These are phyloP conservation scores for Sesbania bispinosa DNA, from an alignment of 306 rosid genomes.

Conservation along the genomic window DNA sequence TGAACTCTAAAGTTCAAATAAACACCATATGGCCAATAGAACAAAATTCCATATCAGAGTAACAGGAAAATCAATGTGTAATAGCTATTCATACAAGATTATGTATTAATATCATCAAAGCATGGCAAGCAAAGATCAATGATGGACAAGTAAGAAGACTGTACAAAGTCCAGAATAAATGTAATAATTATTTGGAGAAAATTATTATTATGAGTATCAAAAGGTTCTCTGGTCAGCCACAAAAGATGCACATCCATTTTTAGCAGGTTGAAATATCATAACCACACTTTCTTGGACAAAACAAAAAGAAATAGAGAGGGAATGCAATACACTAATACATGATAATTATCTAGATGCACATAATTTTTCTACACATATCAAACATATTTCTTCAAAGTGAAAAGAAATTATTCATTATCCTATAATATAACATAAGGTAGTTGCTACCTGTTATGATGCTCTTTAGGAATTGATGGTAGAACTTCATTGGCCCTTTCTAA, in stretches of 20 bases:
- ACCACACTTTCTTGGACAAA: slow-evolving; percentile 2
- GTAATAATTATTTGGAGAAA: neutral
- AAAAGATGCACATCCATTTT: neutral
- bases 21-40: slow-evolving; percentile 1
- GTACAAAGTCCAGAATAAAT: slow-evolving; percentile 4
- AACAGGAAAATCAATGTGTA: slow-evolving; percentile 7
- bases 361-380: neutral
- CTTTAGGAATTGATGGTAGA: slow-evolving; percentile 92
- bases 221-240: slow-evolving; percentile 7
- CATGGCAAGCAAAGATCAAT: slow-evolving; percentile 7
- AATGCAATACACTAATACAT: slow-evolving; percentile 3
- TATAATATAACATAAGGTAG: neutral
- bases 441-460: slow-evolving; percentile 85
- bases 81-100: neutral
- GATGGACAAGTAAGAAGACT: neutral
- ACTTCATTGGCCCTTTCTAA: slow-evolving; percentile 83
- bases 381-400: slow-evolving; percentile 10
- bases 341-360: neutral
- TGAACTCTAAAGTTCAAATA: neutral
- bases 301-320: neutral
- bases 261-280: slow-evolving; percentile 18
- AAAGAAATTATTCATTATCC: slow-evolving; percentile 6
- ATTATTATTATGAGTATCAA: slow-evolving; percentile 4
- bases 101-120: slow-evolving; percentile 13
- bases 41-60: slow-evolving; percentile 4